Conservation (phyloP, 306 rosid genomes). For the Quercus aquifolioides region DNA sequence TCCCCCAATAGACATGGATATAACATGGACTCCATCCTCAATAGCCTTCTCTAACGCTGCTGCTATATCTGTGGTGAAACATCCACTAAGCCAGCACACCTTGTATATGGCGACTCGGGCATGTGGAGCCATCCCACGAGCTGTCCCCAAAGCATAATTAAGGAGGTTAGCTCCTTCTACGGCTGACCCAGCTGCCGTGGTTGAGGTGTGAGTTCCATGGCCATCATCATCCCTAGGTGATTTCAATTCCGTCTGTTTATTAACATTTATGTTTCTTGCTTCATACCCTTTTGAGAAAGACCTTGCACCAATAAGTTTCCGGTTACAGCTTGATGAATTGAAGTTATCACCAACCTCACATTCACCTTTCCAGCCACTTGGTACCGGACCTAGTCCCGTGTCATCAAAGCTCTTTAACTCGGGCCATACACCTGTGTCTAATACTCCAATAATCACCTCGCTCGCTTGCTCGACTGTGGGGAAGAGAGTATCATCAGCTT, state of each 20-base stretch:
- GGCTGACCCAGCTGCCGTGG: slow-evolving; percentile 78
- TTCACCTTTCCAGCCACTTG: slow-evolving; percentile 73
- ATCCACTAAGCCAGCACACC: slow-evolving; percentile 77
- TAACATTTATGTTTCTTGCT: slow-evolving; percentile 46
- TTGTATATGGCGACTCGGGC: slow-evolving; percentile 83
- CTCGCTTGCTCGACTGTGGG: slow-evolving; percentile 25
- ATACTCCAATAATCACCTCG: slow-evolving; percentile 64
- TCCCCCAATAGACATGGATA: slow-evolving; percentile 90
- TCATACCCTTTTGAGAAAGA: slow-evolving; percentile 69
- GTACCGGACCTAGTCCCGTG: slow-evolving; percentile 54
- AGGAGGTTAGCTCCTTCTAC: slow-evolving; percentile 71
- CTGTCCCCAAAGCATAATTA: slow-evolving; percentile 76
- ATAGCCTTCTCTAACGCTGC: slow-evolving; percentile 87
- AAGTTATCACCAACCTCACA: slow-evolving; percentile 69
- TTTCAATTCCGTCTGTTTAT: slow-evolving; percentile 52
- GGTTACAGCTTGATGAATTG: slow-evolving; percentile 63
- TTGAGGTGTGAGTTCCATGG: slow-evolving; percentile 91
- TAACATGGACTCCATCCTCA: slow-evolving; percentile 66
- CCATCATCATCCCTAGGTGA: slow-evolving; percentile 91
- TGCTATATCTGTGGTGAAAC: slow-evolving; percentile 58
- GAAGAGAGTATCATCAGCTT: slow-evolving; percentile 5
- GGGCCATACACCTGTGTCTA: slow-evolving; percentile 95
- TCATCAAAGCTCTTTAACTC: slow-evolving; percentile 71
- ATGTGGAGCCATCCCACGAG: slow-evolving; percentile 81
- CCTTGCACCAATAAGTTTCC: slow-evolving; percentile 82